Percentiles rank a stretch among this genome's conserved stretches.
These are phyloP conservation scores for Colletotrichum chrysophilum DNA, from an alignment of 2,329 filamentous ascomycete genomes.

Conservation along the genomic window DNA sequence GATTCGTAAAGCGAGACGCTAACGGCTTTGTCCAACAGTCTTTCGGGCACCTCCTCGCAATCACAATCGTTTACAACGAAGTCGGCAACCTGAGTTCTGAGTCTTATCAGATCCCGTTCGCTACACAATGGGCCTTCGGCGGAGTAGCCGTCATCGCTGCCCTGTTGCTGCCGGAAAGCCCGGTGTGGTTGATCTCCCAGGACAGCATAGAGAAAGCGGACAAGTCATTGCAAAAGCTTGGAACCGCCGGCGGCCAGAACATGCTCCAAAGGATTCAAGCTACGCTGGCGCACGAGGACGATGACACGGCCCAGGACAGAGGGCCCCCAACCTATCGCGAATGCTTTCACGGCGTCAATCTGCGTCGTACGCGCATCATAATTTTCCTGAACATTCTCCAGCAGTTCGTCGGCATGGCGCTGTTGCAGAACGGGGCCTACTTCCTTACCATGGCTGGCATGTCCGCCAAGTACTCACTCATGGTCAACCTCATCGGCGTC, in stretches of 20 bases:
- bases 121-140: conserved; percentile 1
- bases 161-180: neutral
- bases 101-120: neutral
- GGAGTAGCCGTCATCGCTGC: neutral
- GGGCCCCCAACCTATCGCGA: neutral
- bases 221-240: neutral
- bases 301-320: neutral
- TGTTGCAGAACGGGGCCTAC: neutral
- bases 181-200: neutral
- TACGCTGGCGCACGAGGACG: neutral
- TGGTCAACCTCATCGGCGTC: conserved; percentile 4
- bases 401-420: neutral
- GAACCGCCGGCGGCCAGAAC: neutral
- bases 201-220: neutral
- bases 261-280: neutral
- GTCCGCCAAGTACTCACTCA: neutral
- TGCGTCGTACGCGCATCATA: neutral
- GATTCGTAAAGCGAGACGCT: too few species aligned
- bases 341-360: neutral
- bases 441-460: conserved; percentile 11
- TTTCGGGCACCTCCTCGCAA: neutral
- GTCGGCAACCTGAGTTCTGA: neutral
- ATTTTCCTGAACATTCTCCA: neutral
- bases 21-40: neutral
- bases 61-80: neutral